Conservation (phyloP, 257 asterid species). For the Plectranthus barbatus region DNA sequence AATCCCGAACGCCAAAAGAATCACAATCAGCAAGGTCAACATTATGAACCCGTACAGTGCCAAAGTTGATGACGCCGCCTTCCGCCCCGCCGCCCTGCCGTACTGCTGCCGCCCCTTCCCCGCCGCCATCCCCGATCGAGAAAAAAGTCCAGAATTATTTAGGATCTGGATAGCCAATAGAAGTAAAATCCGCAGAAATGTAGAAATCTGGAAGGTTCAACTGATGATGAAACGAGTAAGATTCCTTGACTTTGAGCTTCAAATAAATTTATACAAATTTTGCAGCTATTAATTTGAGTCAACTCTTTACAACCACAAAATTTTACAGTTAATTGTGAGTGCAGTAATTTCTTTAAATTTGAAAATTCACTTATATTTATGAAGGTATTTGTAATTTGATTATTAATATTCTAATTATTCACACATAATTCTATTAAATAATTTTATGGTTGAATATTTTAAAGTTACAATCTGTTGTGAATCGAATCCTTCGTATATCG, state of each 20-base stretch:
- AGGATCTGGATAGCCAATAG: slow-evolving; percentile 10
- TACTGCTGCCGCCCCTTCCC: slow-evolving; percentile 56
- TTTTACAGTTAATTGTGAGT: no score
- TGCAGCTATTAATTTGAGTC: slow-evolving; percentile 9
- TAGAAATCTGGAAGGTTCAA: not conserved
- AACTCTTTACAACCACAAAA: no score
- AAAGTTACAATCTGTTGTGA: no score
- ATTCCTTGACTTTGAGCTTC: slow-evolving; percentile 7
- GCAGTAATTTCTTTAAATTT: no score
- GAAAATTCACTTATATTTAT: no score
- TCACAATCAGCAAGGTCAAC: slow-evolving; percentile 42
- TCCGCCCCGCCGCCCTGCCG: slow-evolving; percentile 44
- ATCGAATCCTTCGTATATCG: no score
- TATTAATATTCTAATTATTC: no score
- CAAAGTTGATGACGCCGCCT: slow-evolving; percentile 38
- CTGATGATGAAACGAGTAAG: slow-evolving; percentile 7
- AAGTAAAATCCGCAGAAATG: slow-evolving; percentile 10
- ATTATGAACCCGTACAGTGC: slow-evolving; percentile 38
- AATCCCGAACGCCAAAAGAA: slow-evolving; percentile 48
- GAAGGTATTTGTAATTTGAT: no score
- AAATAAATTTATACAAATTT: not conserved
- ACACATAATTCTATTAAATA: no score
- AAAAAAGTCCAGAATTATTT: not conserved
- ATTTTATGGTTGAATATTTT: no score
- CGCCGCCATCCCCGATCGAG: slow-evolving; percentile 51